These are phyloP conservation scores for Diplocarpon rosae DNA, from an alignment of 2,329 filamentous ascomycete genomes.

Conservation along the genomic window DNA sequence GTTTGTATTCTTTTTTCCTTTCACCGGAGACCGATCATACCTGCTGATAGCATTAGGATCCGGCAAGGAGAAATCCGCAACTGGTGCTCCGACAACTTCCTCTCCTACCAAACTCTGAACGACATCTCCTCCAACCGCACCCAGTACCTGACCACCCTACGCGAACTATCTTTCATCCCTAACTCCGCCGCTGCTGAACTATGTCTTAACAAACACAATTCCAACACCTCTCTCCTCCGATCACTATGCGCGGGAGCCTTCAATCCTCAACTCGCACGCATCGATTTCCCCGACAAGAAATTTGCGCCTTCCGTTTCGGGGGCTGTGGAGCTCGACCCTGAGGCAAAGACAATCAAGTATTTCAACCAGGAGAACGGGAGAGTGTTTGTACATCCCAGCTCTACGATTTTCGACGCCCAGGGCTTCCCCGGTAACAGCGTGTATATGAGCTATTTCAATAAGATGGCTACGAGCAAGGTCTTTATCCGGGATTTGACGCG, in stretches of 20 bases:
- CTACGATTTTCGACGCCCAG: slow-evolving; percentile 75
- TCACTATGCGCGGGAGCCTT: slow-evolving; percentile 37
- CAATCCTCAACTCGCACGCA: slow-evolving; percentile 76
- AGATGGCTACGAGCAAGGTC: slow-evolving; percentile 85
- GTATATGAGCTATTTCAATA: slow-evolving; percentile 83
- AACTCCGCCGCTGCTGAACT: slow-evolving; percentile 23
- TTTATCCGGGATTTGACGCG: slow-evolving; percentile 87
- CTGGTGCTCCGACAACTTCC: slow-evolving; percentile 80
- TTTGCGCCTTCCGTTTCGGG: slow-evolving; percentile 80
- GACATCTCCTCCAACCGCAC: slow-evolving; percentile 80
- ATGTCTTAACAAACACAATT: slow-evolving; percentile 37
- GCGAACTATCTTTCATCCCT: slow-evolving; percentile 71
- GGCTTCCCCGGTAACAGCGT: slow-evolving; percentile 62
- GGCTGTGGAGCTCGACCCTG: slow-evolving; percentile 84
- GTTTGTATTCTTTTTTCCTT: slow-evolving; percentile 4
- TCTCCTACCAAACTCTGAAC: slow-evolving; percentile 70
- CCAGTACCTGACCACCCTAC: slow-evolving; percentile 77
- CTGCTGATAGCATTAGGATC: slow-evolving; percentile 25
- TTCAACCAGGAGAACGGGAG: slow-evolving; percentile 77
- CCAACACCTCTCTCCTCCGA: slow-evolving; percentile 29
- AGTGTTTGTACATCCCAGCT: slow-evolving; percentile 87
- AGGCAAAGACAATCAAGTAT: slow-evolving; percentile 85
- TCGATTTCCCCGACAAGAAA: slow-evolving; percentile 92
- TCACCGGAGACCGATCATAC: too few species aligned
- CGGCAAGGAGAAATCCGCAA: slow-evolving; percentile 52